Evolutionary conservation across 1,284 basidiomycete species (phyloP).

Genomic region (Boletus mariae): DNA sequence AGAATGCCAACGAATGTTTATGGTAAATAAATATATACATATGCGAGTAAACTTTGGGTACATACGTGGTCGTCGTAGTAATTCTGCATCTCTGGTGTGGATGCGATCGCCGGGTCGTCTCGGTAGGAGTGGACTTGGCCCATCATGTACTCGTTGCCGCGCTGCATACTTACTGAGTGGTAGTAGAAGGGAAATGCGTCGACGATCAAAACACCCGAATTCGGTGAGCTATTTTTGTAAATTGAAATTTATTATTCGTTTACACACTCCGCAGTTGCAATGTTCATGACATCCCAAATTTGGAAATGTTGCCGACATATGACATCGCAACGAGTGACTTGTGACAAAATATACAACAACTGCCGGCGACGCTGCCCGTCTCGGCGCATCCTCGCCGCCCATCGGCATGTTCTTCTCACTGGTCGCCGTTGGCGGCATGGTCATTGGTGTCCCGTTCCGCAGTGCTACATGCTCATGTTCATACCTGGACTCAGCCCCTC

Average conservation of each 20-base stretch:
- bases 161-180: constrained; percentile 23
- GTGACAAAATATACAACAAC: constrained; percentile 8
- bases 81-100: constrained; percentile 30
- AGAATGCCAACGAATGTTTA: constrained; percentile 1
- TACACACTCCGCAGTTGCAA: not conserved
- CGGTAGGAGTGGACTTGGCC: constrained; percentile 27
- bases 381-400: too few species aligned
- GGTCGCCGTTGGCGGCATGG: constrained; percentile 2
- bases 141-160: constrained; percentile 28
- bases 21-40: constrained; percentile 12
- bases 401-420: not conserved
- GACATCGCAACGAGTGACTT: not conserved
- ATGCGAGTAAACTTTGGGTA: not conserved
- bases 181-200: too few species aligned
- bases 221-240: not conserved
- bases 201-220: not conserved
- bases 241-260: not conserved
- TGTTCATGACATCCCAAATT: not conserved
- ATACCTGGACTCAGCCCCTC: constrained; percentile 19
- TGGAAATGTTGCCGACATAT: not conserved
- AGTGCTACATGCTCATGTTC: constrained; percentile 23
- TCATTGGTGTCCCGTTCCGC: not conserved
- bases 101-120: constrained; percentile 16
- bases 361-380: not conserved
- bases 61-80: constrained; percentile 34